Conservation (phyloP, 176 grass and related monocot genomes). For the Juncus effusus region DNA sequence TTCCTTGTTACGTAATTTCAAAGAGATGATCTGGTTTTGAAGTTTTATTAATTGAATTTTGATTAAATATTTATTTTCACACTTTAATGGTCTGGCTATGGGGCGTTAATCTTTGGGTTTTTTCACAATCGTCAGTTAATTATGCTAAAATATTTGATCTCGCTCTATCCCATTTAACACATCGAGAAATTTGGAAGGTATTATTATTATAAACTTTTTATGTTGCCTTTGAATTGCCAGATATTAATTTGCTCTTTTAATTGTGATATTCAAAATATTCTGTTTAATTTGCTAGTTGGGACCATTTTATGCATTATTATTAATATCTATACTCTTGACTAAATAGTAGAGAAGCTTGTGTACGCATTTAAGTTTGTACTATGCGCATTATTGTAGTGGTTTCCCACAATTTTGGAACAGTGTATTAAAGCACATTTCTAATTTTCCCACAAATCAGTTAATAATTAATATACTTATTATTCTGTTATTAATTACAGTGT, state of each 20-base stretch:
- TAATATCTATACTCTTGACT: too few relatives aligned
- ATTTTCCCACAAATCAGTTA: neutral
- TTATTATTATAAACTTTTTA: neutral
- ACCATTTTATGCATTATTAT: too few relatives aligned
- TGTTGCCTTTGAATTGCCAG: too few relatives aligned
- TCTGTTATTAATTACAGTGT: slow-evolving; percentile 32
- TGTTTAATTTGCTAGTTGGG: too few relatives aligned
- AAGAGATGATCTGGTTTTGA: slow-evolving; percentile 1
- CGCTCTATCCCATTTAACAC: slow-evolving; percentile 40
- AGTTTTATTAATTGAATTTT: slow-evolving; percentile 2
- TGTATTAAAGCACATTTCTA: neutral
- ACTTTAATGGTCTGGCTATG: slow-evolving; percentile 53
- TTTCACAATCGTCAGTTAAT: slow-evolving; percentile 47
- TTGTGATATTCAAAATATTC: too few relatives aligned
- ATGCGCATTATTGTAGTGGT: too few relatives aligned
- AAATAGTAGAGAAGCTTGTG: too few relatives aligned
- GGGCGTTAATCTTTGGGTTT: slow-evolving; percentile 57
- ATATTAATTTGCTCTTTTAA: too few relatives aligned
- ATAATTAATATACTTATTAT: slow-evolving; percentile 10
- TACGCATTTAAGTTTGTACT: too few relatives aligned
- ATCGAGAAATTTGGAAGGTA: slow-evolving; percentile 58
- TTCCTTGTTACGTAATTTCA: neutral
- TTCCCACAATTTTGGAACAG: neutral
- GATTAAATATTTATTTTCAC: slow-evolving; percentile 28
- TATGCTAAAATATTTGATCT: slow-evolving; percentile 59